These are phyloP conservation scores for Carex pumila DNA, from an alignment of 176 grass and related monocot genomes.

Conservation along the genomic window DNA sequence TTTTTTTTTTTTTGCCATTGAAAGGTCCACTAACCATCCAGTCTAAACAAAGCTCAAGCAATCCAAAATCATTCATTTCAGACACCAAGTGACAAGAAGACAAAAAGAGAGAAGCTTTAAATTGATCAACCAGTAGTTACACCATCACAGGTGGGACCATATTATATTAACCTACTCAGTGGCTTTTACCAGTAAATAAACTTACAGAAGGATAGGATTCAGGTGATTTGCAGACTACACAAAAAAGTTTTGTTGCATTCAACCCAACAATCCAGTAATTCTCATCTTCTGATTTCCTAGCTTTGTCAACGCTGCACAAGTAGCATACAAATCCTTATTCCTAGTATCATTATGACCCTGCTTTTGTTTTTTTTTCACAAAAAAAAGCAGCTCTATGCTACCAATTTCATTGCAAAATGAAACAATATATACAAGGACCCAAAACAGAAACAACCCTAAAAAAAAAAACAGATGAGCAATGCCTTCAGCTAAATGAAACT, in stretches of 20 bases:
- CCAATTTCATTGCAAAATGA: not conserved
- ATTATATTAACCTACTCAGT: not conserved
- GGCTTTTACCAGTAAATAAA: not conserved
- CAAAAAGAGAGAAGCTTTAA: not conserved
- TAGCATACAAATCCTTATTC: constrained; percentile 16
- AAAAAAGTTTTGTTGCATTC: constrained; percentile 76
- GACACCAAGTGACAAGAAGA: not conserved
- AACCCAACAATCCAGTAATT: constrained; percentile 83
- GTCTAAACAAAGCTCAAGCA: not conserved
- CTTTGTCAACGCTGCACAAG: constrained; percentile 56
- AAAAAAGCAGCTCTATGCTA: not conserved
- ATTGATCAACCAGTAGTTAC: not conserved
- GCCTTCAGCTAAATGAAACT: not conserved
- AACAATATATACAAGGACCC: not conserved
- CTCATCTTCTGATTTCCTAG: constrained; percentile 80
- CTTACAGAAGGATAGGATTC: constrained; percentile 58
- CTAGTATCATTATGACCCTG: not conserved
- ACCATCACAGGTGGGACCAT: not conserved
- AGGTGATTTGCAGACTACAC: constrained; percentile 78
- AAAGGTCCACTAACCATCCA: not conserved
- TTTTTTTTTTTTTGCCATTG: not conserved
- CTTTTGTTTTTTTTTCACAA: not conserved
- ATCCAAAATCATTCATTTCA: not conserved
- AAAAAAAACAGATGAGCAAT: not conserved
- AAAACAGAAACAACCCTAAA: not conserved